Percentiles rank a stretch among this genome's conserved stretches.
These are phyloP conservation scores for Gymnopus androsaceus DNA, from an alignment of 1,284 basidiomycete genomes.

Conservation along the genomic window DNA sequence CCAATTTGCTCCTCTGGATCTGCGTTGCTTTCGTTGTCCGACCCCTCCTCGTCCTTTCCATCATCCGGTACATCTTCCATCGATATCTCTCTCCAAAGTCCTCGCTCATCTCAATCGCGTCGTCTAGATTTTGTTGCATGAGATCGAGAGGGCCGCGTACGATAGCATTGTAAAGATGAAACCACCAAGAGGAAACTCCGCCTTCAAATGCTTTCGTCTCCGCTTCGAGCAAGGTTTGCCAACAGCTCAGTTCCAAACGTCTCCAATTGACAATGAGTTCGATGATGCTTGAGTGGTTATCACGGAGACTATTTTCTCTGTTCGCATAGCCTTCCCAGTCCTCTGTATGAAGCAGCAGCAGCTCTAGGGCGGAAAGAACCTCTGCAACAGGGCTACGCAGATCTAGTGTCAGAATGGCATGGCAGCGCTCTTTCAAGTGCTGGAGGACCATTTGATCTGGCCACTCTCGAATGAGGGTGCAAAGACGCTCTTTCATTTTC, in stretches of 20 bases:
- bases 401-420: constrained; percentile 69
- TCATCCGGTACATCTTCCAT: constrained; percentile 81
- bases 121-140: constrained; percentile 44
- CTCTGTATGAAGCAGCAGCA: constrained; percentile 84
- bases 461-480: constrained; percentile 76
- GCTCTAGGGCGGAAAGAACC: constrained; percentile 84
- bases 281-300: constrained; percentile 68
- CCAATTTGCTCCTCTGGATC: constrained; percentile 85
- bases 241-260: constrained; percentile 84
- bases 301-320: constrained; percentile 78
- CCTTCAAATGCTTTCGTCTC: constrained; percentile 65
- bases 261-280: constrained; percentile 89
- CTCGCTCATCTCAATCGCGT: constrained; percentile 75
- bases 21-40: constrained; percentile 56
- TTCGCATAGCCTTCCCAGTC: constrained; percentile 98
- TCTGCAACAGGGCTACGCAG: constrained; percentile 81
- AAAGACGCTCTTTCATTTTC: constrained; percentile 56
- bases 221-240: constrained; percentile 81
- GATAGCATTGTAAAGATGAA: constrained; percentile 84
- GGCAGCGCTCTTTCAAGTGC: too few relatives aligned
- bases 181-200: constrained; percentile 86
- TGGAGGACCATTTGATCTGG: constrained; percentile 97
- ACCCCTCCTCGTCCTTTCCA: constrained; percentile 50
- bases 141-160: constrained; percentile 67
- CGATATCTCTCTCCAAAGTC: constrained; percentile 83